These are phyloP conservation scores for Bonia amplexicaulis DNA, from an alignment of 176 grass and related monocot species.

Conservation along the genomic window DNA sequence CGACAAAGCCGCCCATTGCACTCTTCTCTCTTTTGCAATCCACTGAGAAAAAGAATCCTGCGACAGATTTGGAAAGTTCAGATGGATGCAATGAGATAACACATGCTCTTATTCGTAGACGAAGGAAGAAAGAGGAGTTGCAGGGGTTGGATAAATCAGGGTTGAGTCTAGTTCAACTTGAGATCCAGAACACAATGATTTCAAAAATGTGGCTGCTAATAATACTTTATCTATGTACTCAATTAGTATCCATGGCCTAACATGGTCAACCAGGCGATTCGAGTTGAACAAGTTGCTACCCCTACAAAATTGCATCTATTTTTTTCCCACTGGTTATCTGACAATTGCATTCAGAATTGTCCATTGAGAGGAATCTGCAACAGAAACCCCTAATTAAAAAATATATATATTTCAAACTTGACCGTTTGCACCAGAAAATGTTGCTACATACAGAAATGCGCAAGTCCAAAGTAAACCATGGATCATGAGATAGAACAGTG, in stretches of 20 bases:
- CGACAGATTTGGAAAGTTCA: neutral
- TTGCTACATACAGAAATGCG: neutral
- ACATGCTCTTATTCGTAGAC: neutral
- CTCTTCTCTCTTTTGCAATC: neutral
- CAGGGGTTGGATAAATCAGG: neutral
- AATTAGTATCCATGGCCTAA: neutral
- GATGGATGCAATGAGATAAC: neutral
- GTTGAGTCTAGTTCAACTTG: neutral
- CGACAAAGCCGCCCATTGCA: slow-evolving; percentile 31
- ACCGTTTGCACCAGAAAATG: slow-evolving; percentile 19
- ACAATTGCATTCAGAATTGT: slow-evolving; percentile 8
- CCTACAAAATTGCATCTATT: neutral
- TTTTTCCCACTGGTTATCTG: neutral
- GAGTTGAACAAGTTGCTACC: neutral
- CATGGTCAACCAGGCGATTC: slow-evolving; percentile 6
- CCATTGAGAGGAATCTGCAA: neutral
- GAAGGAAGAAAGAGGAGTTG: neutral
- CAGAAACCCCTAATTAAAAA: neutral
- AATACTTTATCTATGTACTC: neutral
- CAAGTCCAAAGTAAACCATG: neutral
- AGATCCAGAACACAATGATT: neutral
- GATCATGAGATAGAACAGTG: neutral
- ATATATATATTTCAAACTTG: neutral
- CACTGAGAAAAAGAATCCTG: neutral
- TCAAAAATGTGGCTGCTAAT: neutral